phyloP scores from a whole-genome alignment of 2,329 filamentous ascomycete genomes.

The Hypoxylon sp. region DNA sequence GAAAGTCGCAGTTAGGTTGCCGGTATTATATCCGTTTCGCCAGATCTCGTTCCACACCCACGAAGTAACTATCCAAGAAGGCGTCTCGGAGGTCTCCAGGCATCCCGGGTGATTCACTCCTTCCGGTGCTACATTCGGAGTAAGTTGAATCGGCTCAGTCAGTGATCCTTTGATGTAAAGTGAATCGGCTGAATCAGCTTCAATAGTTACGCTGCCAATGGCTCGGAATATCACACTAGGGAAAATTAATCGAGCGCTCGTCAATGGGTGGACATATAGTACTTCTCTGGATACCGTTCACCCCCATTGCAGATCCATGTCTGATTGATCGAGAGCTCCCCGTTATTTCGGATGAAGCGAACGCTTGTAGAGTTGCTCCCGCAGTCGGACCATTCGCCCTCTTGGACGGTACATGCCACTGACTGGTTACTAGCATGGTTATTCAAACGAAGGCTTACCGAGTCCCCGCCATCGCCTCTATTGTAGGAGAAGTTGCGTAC shows the following conservation, averaged over 20 bases:
- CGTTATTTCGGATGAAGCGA: slow-evolving; percentile 19
- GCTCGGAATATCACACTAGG: slow-evolving; percentile 39
- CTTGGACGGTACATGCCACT: slow-evolving; percentile 21
- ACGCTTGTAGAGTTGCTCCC: slow-evolving; percentile 32
- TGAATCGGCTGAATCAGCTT: slow-evolving; percentile 21
- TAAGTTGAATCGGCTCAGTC: slow-evolving; percentile 39
- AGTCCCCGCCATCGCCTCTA: neutral
- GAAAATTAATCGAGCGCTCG: neutral
- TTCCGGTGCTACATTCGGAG: slow-evolving; percentile 42
- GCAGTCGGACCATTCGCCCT: slow-evolving; percentile 32
- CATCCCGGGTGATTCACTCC: slow-evolving; percentile 42
- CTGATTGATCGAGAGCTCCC: slow-evolving; percentile 34
- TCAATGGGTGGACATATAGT: neutral
- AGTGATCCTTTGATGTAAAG: slow-evolving; percentile 37
- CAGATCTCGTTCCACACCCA: slow-evolving; percentile 41
- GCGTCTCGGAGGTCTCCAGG: slow-evolving; percentile 35
- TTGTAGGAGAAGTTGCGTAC: slow-evolving; percentile 31
- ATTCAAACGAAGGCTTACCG: slow-evolving; percentile 32
- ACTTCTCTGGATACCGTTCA: slow-evolving; percentile 33
- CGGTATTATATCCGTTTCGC: slow-evolving; percentile 22
- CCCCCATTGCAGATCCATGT: slow-evolving; percentile 39
- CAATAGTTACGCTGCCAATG: slow-evolving; percentile 25
- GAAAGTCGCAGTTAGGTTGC: slow-evolving; percentile 32
- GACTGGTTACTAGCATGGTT: slow-evolving; percentile 43
- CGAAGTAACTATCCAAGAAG: slow-evolving; percentile 39